A percentile compares a stretch with the other conserved stretches of the same genome.
phyloP scores from a whole-genome alignment of 371 early-diverging fungal genomes.

The Syncephalastrum contaminatum region DNA sequence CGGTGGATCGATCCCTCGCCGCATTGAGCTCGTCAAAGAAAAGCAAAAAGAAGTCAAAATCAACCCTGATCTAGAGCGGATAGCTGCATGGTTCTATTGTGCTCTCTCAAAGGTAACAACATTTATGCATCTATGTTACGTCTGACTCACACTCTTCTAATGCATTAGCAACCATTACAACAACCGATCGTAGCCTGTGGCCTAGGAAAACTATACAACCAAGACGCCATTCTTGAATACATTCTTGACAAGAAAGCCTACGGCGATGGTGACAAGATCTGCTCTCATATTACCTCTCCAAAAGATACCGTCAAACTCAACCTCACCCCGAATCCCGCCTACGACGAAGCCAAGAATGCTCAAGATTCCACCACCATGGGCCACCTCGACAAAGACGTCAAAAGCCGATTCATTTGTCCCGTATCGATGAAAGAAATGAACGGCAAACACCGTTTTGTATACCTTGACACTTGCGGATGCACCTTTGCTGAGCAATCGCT shows the following conservation, averaged over 20 bases:
- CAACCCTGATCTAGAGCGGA: constrained; percentile 70
- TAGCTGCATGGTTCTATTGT: constrained; percentile 79
- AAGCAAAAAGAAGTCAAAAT: constrained; percentile 73
- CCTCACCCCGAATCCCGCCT: constrained; percentile 73
- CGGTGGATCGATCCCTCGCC: constrained; percentile 94
- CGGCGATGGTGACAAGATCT: constrained; percentile 83
- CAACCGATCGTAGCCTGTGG: constrained; percentile 80
- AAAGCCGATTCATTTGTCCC: constrained; percentile 82
- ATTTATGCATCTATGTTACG: background rate
- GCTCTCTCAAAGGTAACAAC: constrained; percentile 78
- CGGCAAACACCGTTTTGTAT: constrained; percentile 82
- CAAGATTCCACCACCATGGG: constrained; percentile 45
- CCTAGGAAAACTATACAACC: constrained; percentile 91
- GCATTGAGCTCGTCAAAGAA: constrained; percentile 91
- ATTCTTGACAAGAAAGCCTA: constrained; percentile 74
- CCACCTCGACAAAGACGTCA: constrained; percentile 49
- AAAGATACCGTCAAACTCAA: constrained; percentile 81
- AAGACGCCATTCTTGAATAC: constrained; percentile 84
- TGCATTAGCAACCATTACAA: constrained; percentile 57
- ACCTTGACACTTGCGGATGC: constrained; percentile 82
- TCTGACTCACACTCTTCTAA: constrained; percentile 1
- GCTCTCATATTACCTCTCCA: constrained; percentile 69
- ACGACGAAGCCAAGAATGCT: constrained; percentile 32
- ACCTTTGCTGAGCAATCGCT: constrained; percentile 85
- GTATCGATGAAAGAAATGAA: constrained; percentile 94